A percentile compares a stretch with the other conserved stretches of the same genome.
Evolutionary conservation across 2,329 filamentous ascomycete genomes (phyloP).

Genomic region (Colletotrichum camelliae): DNA sequence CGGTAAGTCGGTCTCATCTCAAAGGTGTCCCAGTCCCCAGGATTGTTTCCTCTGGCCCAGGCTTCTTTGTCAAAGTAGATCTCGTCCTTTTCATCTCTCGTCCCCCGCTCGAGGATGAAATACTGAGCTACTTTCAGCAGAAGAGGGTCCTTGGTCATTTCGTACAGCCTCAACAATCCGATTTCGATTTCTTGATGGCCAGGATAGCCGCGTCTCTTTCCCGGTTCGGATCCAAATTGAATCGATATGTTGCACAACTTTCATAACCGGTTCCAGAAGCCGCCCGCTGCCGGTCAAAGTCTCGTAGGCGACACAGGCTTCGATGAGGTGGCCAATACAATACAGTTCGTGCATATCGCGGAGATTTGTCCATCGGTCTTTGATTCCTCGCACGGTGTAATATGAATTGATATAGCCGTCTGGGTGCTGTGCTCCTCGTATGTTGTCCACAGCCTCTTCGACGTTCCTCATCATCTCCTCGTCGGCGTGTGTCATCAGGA

Average conservation of each 20-base stretch:
- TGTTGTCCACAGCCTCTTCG: slow-evolving; percentile 6
- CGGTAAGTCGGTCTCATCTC: slow-evolving; percentile 43
- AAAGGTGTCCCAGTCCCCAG: background rate
- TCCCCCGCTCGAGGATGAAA: slow-evolving; percentile 64
- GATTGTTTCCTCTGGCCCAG: slow-evolving; percentile 46
- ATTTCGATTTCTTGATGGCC: slow-evolving; percentile 48
- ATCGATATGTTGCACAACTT: background rate
- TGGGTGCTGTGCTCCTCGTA: background rate
- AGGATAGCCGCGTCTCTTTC: slow-evolving; percentile 1
- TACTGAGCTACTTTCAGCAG: slow-evolving; percentile 50
- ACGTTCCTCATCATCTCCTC: background rate
- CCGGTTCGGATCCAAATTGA: background rate
- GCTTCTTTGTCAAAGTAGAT: slow-evolving; percentile 61
- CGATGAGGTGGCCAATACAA: background rate
- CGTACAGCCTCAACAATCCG: slow-evolving; percentile 42
- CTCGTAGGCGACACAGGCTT: slow-evolving; percentile 3
- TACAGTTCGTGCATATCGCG: slow-evolving; percentile 3
- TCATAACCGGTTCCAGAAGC: background rate
- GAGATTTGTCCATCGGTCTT: background rate
- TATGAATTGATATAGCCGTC: slow-evolving; percentile 11
- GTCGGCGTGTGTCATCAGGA: background rate
- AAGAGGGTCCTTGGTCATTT: slow-evolving; percentile 37
- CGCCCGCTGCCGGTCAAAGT: background rate
- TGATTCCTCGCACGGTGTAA: background rate
- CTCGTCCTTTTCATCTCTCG: slow-evolving; percentile 49